Percentiles rank a stretch among this genome's conserved stretches.
These are phyloP conservation scores for Chaetomium fimeti DNA, from an alignment of 495 filamentous ascomycete genomes.

Conservation along the genomic window DNA sequence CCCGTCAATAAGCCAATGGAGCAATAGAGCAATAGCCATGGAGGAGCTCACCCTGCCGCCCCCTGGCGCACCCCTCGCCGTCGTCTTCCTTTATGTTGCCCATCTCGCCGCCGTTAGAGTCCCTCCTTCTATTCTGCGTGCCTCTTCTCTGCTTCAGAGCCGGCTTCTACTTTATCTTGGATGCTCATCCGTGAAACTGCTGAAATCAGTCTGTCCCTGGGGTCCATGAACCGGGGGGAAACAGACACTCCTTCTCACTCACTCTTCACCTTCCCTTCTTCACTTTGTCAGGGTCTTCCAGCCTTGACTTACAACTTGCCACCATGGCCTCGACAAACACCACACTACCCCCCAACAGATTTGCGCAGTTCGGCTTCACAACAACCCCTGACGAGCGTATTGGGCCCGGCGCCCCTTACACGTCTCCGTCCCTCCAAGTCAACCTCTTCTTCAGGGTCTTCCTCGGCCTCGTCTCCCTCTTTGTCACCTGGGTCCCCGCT, in stretches of 20 bases:
- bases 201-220: constrained; percentile 1
- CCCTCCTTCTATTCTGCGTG: neutral
- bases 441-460: constrained; percentile 48
- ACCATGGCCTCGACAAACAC: constrained; percentile 11
- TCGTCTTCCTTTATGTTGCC: constrained; percentile 15
- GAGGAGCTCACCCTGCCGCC: neutral
- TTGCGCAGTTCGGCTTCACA: constrained; percentile 22
- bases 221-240: neutral
- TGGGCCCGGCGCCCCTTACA: constrained; percentile 32
- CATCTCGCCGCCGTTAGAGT: constrained; percentile 12
- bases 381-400: constrained; percentile 30
- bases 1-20: constrained; percentile 16
- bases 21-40: constrained; percentile 21
- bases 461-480: constrained; percentile 56
- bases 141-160: neutral
- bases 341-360: constrained; percentile 4
- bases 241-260: neutral
- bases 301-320: neutral
- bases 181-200: neutral
- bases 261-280: neutral
- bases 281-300: neutral
- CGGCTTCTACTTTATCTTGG: neutral
- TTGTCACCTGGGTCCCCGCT: constrained; percentile 57
- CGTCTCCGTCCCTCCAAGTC: constrained; percentile 33
- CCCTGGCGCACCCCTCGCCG: constrained; percentile 4